These are phyloP conservation scores for Sugiyamaella neomexicana DNA, from an alignment of 1,139 yeast genomes.

Conservation along the genomic window DNA sequence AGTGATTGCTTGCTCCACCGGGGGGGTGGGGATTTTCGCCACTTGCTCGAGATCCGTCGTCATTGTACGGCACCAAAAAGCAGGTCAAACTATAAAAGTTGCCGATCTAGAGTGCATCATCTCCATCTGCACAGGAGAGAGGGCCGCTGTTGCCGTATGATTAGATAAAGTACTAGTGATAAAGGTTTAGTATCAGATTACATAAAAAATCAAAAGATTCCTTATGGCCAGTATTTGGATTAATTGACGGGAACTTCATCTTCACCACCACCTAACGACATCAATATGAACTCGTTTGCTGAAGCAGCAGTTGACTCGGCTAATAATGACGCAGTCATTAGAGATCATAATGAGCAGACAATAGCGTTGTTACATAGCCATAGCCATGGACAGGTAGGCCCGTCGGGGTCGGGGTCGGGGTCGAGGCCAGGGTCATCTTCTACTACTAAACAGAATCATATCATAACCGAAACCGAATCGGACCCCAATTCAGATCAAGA, in stretches of 20 bases:
- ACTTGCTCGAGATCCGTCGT: too few species aligned
- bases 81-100: too few species aligned
- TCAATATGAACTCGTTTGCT: not conserved
- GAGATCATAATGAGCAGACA: conserved; percentile 10
- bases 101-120: too few species aligned
- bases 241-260: not conserved
- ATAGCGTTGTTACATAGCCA: not conserved
- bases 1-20: too few species aligned
- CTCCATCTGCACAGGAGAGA: too few species aligned
- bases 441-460: not conserved
- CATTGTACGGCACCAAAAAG: too few species aligned
- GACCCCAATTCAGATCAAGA: not conserved
- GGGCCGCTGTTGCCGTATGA: too few species aligned
- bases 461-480: not conserved
- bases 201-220: not conserved
- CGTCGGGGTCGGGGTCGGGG: too few species aligned
- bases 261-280: not conserved
- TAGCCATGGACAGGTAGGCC: not conserved
- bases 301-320: conserved; percentile 14
- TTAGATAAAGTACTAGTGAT: too few species aligned
- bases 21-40: too few species aligned
- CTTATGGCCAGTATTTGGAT: not conserved
- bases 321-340: conserved; percentile 12
- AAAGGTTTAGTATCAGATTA: too few species aligned
- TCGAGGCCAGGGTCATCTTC: not conserved